These are phyloP conservation scores for Clitoria ternatea DNA, from an alignment of 306 rosid species.

Conservation along the genomic window DNA sequence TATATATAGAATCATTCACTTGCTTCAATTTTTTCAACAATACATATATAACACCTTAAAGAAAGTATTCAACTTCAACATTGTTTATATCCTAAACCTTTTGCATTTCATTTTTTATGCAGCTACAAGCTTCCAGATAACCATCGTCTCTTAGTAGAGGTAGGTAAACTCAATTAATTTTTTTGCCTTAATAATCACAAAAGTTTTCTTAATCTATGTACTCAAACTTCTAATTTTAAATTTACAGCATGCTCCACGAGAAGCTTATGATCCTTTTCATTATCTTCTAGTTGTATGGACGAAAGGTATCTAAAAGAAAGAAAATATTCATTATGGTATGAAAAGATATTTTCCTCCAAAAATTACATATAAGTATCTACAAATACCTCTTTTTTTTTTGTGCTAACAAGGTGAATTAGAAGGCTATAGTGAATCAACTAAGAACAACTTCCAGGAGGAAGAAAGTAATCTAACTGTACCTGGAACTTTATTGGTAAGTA, in stretches of 20 bases:
- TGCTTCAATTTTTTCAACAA: no score
- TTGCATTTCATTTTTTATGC: background rate
- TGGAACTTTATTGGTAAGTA: constrained; percentile 67
- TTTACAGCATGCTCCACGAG: constrained; percentile 39
- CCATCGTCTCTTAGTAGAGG: constrained; percentile 40
- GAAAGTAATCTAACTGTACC: constrained; percentile 28
- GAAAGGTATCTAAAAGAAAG: constrained; percentile 31
- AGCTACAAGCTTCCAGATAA: constrained; percentile 53
- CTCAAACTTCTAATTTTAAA: background rate
- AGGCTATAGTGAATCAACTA: constrained; percentile 2
- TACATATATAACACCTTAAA: no score
- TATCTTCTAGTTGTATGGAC: constrained; percentile 51
- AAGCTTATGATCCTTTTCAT: constrained; percentile 36
- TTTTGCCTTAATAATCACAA: background rate
- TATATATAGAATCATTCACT: no score
- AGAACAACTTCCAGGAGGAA: constrained; percentile 20
- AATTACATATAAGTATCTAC: background rate
- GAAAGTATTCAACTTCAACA: background rate
- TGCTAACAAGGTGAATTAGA: constrained; percentile 22
- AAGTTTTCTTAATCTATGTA: background rate
- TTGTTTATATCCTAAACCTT: background rate
- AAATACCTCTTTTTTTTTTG: background rate
- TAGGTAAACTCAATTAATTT: background rate
- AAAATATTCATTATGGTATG: background rate
- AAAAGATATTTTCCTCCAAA: background rate